These are phyloP conservation scores for Akanthomyces lecanii DNA, from an alignment of 2,329 filamentous ascomycete genomes.

Conservation along the genomic window DNA sequence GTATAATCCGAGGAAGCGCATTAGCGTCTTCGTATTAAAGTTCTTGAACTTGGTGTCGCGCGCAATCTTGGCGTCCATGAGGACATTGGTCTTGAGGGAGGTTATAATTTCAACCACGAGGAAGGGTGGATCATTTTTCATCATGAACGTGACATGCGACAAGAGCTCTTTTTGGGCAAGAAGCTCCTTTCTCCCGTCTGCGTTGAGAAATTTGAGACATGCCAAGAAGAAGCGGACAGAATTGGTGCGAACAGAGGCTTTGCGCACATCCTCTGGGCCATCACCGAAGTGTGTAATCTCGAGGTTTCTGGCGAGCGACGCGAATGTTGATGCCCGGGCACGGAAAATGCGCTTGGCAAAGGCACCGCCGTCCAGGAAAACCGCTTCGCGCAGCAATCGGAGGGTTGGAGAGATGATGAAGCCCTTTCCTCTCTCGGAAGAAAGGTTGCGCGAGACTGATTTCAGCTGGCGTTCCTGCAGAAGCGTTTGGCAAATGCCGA, in stretches of 20 bases:
- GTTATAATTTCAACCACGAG: constrained; percentile 72
- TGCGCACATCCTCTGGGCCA: constrained; percentile 57
- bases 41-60: constrained; percentile 70
- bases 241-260: constrained; percentile 77
- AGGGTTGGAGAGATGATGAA: constrained; percentile 86
- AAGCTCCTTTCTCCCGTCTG: constrained; percentile 75
- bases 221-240: constrained; percentile 77
- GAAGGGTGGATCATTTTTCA: constrained; percentile 72
- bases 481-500: constrained; percentile 75
- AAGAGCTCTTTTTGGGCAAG: constrained; percentile 76
- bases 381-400: constrained; percentile 79
- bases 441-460: constrained; percentile 72
- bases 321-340: constrained; percentile 72
- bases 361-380: constrained; percentile 78
- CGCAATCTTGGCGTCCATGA: constrained; percentile 70
- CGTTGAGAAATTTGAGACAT: constrained; percentile 72
- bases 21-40: constrained; percentile 70
- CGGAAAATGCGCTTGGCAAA: constrained; percentile 74
- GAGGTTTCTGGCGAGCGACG: constrained; percentile 75
- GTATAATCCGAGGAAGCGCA: constrained; percentile 69
- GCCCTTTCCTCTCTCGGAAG: constrained; percentile 76
- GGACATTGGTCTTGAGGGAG: constrained; percentile 63
- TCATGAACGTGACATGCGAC: constrained; percentile 72
- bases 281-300: constrained; percentile 60
- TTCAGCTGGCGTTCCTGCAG: constrained; percentile 78